Evolutionary conservation across 2,329 filamentous ascomycete species (phyloP).

Genomic region (Fusarium praegraminearum): DNA sequence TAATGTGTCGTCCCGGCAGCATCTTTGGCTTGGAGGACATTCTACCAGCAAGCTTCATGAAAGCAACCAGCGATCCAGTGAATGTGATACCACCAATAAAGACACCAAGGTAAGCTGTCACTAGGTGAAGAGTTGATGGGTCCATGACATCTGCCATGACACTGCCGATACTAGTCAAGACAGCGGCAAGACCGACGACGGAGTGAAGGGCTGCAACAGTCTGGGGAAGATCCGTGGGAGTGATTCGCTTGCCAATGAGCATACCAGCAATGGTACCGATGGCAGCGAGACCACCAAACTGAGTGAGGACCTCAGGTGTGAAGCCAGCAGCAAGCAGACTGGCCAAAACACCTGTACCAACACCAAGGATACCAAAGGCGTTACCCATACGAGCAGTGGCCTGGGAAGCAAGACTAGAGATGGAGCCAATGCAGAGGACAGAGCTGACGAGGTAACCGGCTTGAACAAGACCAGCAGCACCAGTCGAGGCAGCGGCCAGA

Average conservation of each 20-base stretch:
- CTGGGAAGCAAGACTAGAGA: constrained; percentile 85
- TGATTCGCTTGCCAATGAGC: constrained; percentile 86
- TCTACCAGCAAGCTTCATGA: constrained; percentile 84
- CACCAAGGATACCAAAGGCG: constrained; percentile 86
- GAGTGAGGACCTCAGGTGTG: constrained; percentile 79
- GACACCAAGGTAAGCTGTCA: constrained; percentile 87
- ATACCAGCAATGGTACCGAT: constrained; percentile 76
- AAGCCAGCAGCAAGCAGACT: constrained; percentile 87
- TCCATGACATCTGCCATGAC: constrained; percentile 80
- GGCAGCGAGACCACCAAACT: constrained; percentile 82
- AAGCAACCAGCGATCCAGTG: constrained; percentile 89
- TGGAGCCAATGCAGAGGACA: constrained; percentile 84
- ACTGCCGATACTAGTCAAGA: constrained; percentile 88
- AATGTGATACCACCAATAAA: constrained; percentile 91
- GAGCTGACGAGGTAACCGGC: constrained; percentile 89
- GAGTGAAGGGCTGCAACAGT: constrained; percentile 91
- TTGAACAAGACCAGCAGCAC: constrained; percentile 85
- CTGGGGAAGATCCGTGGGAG: constrained; percentile 87
- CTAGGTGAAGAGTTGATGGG: constrained; percentile 82
- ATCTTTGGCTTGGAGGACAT: constrained; percentile 83
- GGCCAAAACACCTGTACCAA: constrained; percentile 83
- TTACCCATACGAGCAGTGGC: constrained; percentile 87
- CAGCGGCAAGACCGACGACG: constrained; percentile 88
- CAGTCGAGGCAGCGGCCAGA: constrained; percentile 81
- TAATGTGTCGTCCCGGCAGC: constrained; percentile 78